These are phyloP conservation scores for Colletotrichum lentis DNA, from an alignment of 2,329 filamentous ascomycete genomes.

Conservation along the genomic window DNA sequence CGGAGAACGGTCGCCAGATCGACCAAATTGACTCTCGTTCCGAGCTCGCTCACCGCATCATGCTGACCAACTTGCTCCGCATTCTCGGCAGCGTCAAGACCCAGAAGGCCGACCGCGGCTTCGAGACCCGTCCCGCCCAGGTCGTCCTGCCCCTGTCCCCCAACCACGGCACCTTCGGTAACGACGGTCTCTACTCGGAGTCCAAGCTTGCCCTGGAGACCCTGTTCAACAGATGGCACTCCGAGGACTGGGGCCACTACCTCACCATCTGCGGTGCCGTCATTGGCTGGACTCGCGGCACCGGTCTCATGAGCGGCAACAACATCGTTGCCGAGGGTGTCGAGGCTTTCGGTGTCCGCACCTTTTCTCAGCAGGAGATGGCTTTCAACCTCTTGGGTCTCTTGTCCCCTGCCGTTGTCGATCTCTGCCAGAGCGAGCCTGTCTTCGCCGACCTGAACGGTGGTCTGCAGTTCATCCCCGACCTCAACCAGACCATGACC, in stretches of 20 bases:
- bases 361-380: conserved; percentile 99
- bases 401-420: conserved; percentile 92
- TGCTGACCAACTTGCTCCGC: conserved; percentile 95
- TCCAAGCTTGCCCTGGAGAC: conserved; percentile 97
- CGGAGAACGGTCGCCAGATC: conserved; percentile 94
- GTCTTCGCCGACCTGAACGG: conserved; percentile 98
- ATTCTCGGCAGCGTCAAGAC: conserved; percentile 90
- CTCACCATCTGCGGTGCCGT: conserved; percentile 98
- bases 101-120: conserved; percentile 86
- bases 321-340: conserved; percentile 97
- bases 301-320: conserved; percentile 96
- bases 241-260: conserved; percentile 96
- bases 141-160: conserved; percentile 95
- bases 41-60: conserved; percentile 97
- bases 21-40: conserved; percentile 97
- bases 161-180: conserved; percentile 98
- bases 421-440: conserved; percentile 93
- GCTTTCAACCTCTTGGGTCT: conserved; percentile 97
- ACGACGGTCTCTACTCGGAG: conserved; percentile 96
- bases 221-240: conserved; percentile 98
- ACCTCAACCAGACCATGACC: conserved; percentile 93
- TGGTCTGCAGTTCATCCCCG: conserved; percentile 95
- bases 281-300: conserved; percentile 98
- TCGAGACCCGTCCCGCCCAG: conserved; percentile 94
- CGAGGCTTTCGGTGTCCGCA: conserved; percentile 94